Base-by-base conservation (phyloP, 2,329 filamentous ascomycete genomes). In the Geosmithia morbida region DNA sequence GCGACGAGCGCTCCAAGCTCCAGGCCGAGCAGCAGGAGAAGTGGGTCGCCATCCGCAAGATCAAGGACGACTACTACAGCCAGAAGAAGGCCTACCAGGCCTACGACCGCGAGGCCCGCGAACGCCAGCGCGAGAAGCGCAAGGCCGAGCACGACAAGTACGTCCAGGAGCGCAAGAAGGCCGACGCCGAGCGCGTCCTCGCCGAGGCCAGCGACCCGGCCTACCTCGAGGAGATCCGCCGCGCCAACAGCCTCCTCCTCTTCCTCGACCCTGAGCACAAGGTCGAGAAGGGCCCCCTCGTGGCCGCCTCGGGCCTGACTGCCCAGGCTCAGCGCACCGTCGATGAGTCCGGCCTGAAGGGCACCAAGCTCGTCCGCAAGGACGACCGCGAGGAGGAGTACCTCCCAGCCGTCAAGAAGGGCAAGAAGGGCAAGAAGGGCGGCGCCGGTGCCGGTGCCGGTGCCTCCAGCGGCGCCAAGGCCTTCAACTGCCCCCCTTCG, bases 151-250 rank as follows among this genome's bases (percentile, higher is more conserved):
- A 85, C 48, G 84, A 87, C 51, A 79, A 77, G 48, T 78, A 78
- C 60, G 70, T 79, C 56, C 79, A 82, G 59, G 81, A 85, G 62
- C 79, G 79, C 68, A 81, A 83, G 67, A 85, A 83, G 71, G 81
- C 85, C 61, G 75, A 80, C 46, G 87, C 86, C 48, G 76, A 85
- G 66, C 77, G 81, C 63, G 75, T 86, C 65, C 80, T 94, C 41
- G 81, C 82, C 58, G 85, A 90, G 60, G 87, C 87, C 56, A 85
- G 81, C 61, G 83, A 87, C 57, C 88, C 84, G 16, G 92, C 92
- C 46, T 98, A 87, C 72, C 75, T 87, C 44, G 87, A 96, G 57
- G 88, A 98, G 70, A 95, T 98, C 59, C 78, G 88, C 57, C 84
- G 84, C 47, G 86, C 87, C 52, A 86, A 92, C 69, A 85, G 81